Conservation (phyloP, 176 grass and related monocot genomes). For the Tillandsia leiboldiana region DNA sequence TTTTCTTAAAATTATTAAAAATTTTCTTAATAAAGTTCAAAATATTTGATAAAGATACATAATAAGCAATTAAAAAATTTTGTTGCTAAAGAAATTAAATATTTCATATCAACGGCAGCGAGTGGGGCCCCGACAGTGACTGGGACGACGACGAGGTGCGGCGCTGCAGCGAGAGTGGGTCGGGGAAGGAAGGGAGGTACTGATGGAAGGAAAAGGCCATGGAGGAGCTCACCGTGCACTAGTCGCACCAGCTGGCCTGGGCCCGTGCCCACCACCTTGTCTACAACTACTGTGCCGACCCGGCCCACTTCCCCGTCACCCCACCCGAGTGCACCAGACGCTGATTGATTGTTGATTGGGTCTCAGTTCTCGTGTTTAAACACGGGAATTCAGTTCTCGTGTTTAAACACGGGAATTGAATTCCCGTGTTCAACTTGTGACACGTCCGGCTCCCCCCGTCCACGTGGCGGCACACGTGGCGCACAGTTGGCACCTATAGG, state of each 20-base stretch:
- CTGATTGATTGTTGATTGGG: background rate
- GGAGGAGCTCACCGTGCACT: conserved; percentile 85
- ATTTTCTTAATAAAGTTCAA: no score
- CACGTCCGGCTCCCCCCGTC: no score
- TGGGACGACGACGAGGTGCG: conserved; percentile 34
- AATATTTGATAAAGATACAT: no score
- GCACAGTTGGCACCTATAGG: no score
- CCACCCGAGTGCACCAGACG: conserved; percentile 61
- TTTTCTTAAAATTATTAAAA: no score
- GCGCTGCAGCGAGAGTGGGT: conserved; percentile 49
- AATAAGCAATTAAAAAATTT: no score
- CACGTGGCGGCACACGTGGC: no score
- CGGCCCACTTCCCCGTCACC: conserved; percentile 47
- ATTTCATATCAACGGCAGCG: conserved; percentile 82
- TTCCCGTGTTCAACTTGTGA: no score
- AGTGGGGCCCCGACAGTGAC: conserved; percentile 30
- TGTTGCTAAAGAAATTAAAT: no score
- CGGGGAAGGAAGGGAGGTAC: conserved; percentile 78
- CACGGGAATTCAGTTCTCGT: no score
- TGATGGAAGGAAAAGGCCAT: conserved; percentile 99
- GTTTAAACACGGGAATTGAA: no score
- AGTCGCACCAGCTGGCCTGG: conserved; percentile 89
- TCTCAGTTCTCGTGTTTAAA: background rate
- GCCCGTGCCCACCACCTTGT: conserved; percentile 85
- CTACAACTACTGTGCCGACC: conserved; percentile 92